Conservation (phyloP, 257 asterid genomes). For the Cruciata laevipes region DNA sequence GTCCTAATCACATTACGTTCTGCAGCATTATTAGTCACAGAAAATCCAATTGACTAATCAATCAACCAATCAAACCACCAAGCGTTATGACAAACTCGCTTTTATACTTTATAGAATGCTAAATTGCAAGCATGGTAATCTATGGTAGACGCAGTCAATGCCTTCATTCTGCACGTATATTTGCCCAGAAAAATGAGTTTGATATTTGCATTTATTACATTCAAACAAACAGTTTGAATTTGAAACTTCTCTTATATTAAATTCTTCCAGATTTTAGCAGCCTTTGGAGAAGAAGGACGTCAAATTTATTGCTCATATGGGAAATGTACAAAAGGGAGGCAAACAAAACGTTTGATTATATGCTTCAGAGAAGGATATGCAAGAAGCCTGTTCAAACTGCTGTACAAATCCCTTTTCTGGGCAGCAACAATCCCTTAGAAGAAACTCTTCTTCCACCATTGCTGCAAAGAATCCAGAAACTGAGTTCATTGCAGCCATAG, state of each 20-base stretch:
- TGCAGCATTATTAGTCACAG: neutral
- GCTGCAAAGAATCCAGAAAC: constrained; percentile 18
- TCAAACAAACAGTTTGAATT: neutral
- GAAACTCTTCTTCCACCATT: constrained; percentile 8
- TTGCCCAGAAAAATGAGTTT: neutral
- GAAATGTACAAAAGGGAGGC: neutral
- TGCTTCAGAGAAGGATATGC: constrained; percentile 23
- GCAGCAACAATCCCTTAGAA: neutral
- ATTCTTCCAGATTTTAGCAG: neutral
- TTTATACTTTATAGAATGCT: neutral
- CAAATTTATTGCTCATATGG: neutral
- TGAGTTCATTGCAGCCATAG: constrained; percentile 34
- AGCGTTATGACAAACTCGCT: neutral
- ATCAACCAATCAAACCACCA: neutral
- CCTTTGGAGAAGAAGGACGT: neutral
- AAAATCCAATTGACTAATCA: constrained; percentile 2
- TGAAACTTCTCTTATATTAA: neutral
- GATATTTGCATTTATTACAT: constrained; percentile 14
- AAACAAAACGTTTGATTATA: neutral
- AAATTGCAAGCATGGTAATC: constrained; percentile 4
- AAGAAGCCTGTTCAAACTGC: constrained; percentile 42
- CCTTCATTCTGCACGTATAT: too few species aligned
- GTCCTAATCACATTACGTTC: neutral
- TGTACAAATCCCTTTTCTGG: constrained; percentile 22
- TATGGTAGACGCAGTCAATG: constrained; percentile 14